Evolutionary conservation across 345 rosid genomes (phyloP), one percentile per base, ranked within the genome.

Genomic region (Cardamine chenopodiifolia): DNA sequence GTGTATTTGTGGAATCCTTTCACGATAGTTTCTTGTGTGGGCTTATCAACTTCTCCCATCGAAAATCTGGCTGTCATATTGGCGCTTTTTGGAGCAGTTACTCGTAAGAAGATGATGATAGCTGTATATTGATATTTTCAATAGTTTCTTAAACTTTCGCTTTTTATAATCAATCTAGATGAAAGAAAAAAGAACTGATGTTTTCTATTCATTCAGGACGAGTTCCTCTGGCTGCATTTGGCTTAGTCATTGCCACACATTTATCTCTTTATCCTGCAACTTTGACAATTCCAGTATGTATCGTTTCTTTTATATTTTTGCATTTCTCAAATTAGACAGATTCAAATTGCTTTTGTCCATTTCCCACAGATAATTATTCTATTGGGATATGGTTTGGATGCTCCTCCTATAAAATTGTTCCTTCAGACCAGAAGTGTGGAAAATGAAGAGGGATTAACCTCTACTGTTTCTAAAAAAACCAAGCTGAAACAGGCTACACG

Each of bases 1-100:
- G 86, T 89, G 19, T 92, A 95, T 81, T 54, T 95, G 47, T 89
- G 96, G 92, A 92, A 90, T 85, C 97, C 99, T 74, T 95, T 95
- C 83, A 87, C 97, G 2, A 83, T 95, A 62, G 85, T 79, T 53
- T 85, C 93, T 19, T 91, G 90, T 35, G 89, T 95, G 79, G 97
- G 99, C 52, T 85, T 87, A 78, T 90, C 97, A 12, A 90, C 99
- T 31, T 92, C 99, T 4, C 88, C 93, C 11, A 55, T 92, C 45
- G 99, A 95, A 76, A 91, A 90, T 80, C 42, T 95, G 78, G 85
- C 81, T 50, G 71, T 89, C 58, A 83, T 92, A 70, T 47, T 87
- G 72, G 76, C 96, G 11, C 85, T 90, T 47, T 86, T 81, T 77
- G 97, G 96, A 78, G 96, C 97, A 26, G 87, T 88, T 80, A 72